A percentile compares a stretch with the other conserved stretches of the same genome.
Conservation (phyloP, 192 early-diverging fungal genomes). For the Gonapodya sp. region DNA sequence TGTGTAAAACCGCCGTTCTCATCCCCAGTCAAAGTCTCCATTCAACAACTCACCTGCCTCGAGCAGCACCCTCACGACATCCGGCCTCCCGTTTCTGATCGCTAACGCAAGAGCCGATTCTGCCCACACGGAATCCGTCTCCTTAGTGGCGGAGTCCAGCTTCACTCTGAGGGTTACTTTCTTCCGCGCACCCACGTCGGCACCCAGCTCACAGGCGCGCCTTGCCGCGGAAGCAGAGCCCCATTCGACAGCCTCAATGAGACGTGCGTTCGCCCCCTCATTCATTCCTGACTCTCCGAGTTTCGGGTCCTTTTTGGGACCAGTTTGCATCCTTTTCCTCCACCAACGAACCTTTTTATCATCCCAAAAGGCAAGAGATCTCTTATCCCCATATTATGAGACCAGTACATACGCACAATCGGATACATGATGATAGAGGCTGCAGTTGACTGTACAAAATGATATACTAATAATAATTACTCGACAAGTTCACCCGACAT, state of each 20-base stretch:
- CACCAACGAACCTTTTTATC: not conserved
- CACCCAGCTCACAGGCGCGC: not conserved
- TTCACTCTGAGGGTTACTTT: not conserved
- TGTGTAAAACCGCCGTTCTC: too few relatives aligned
- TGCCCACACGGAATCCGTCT: not conserved
- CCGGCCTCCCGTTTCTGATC: not conserved
- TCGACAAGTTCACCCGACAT: too few relatives aligned
- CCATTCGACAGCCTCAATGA: not conserved
- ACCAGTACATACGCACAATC: too few relatives aligned
- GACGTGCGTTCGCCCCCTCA: not conserved
- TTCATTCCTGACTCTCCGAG: not conserved
- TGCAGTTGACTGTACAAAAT: too few relatives aligned
- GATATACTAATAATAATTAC: too few relatives aligned
- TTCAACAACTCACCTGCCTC: not conserved
- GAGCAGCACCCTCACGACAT: not conserved
- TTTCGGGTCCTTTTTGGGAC: not conserved
- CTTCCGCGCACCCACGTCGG: not conserved
- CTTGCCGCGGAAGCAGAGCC: not conserved
- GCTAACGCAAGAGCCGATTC: not conserved
- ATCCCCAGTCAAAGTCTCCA: too few relatives aligned
- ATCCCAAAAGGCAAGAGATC: not conserved
- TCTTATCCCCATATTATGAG: too few relatives aligned
- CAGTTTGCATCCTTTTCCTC: not conserved
- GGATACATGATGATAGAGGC: too few relatives aligned
- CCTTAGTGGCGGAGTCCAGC: not conserved